Evolutionary conservation across 495 filamentous ascomycete genomes (phyloP), one percentile per base, ranked within the genome.

Genomic region (Beverwykella pulmonaria): DNA sequence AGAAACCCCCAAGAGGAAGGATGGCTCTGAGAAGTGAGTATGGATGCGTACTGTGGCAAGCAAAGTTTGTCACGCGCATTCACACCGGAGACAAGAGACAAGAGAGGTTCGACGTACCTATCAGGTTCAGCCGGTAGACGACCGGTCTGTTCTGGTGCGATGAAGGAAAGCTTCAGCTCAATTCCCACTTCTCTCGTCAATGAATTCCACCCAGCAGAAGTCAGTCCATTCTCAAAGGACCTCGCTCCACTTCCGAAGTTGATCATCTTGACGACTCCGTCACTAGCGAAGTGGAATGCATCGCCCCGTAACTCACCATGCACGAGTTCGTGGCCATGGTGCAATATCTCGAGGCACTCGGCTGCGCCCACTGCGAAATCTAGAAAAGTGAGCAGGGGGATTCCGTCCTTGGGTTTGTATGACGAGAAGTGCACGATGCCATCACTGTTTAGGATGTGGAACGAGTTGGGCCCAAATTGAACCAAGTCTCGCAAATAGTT

Each of bases 71-170:
- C 39, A n/a, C 39, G 17, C 39, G 39, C n/a, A n/a, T 44, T 44
- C 15, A 14, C 39, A 44, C 6, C 6, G 17, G 17, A 44, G 39
- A 15, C 15, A 32, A 32, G 3, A 55, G n/a, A n/a, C 7, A 8
- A 55, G 25, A 36, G n/a, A 26, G 17, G 19, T 3, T 52, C 1
- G 17, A 61, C 59, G 22, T 53, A 61, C 59, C 59, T 90, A 77
- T 97, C 92, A 0, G 92, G 92, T 71, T 94, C 91, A 19, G 89
- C 91, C 1, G 91, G 89, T 84, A 95, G 88, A 17, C 92, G 86
- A 25, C 92, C 92, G 15, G 92, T 97, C 80, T 96, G 92, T 69
- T 97, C 92, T 0, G 92, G 91, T 47, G 90, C 92, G 74, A 97
- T 92, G 71, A 88, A 95, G 61, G 91, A 86, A 22, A 97, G 79